Evolutionary conservation across 345 rosid species (phyloP), one percentile per base, ranked within the genome.

Genomic region (Ailanthus altissimus): DNA sequence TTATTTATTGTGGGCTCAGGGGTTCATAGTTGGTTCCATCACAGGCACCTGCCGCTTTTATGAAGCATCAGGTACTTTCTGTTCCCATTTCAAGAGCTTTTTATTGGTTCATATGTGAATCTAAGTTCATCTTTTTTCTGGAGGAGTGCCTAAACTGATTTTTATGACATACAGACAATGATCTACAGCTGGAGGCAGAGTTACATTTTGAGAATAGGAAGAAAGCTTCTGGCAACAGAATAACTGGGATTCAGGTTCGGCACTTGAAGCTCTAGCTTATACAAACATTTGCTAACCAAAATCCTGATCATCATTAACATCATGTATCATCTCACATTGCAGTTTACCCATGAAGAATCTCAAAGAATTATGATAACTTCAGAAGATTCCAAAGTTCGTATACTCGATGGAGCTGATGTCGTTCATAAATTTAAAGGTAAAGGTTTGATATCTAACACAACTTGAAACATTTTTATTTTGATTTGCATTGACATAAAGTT

Each of bases 1-100:
- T 62, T 62, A 8, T 2, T 40, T 20, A n/a, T 63, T 63, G 8
- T 66, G 40, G 74, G 12, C 64, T 69, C 93, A 94, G 99, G 94
- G 94, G 15, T 89, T 92, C 59, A 84, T 84, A 0, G 92, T 89
- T 78, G 99, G 98, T 64, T 79, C 92, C 58, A 82, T 88, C 49
- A 76, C 87, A 0, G 97, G 99, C 73, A 79, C 81, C 21, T 93
- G 97, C 84, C 90, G 89, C 75, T 88, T 92, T 81, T 95, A 89
- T 78, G 83, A 89, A 62, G 78, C 77, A 75, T 85, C 91, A 77
- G 94, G 93, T 85, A 82, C 13, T 47, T 23, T 32, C 25, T 56
- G 51, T 67, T 61, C 59, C 53, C 43, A 5, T 3, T 26, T 63
- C 15, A 26, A 28, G 28, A 50, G 28, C 14, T 12, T 62, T 26